phyloP scores from a whole-genome alignment of 306 rosid genomes.

The Quercus glauca region DNA sequence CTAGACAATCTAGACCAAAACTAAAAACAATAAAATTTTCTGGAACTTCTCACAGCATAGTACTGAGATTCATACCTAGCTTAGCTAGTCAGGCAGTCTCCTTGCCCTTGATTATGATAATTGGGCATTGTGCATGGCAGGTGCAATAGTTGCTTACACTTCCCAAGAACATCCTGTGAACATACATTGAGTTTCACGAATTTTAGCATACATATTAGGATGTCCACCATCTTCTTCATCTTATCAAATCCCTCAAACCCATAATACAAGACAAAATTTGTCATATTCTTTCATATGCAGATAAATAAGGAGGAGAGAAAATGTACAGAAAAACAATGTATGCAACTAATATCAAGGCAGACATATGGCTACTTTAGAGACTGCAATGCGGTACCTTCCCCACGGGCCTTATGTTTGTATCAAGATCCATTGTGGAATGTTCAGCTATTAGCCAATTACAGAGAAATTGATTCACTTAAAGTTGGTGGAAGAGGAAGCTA shows the following conservation, averaged over 20 bases:
- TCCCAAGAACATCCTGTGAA: conserved; percentile 85
- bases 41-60: conserved; percentile 16
- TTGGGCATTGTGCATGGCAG: conserved; percentile 71
- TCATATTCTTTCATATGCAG: neutral
- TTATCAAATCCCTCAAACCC: neutral
- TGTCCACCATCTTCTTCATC: neutral
- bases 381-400: neutral
- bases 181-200: neutral
- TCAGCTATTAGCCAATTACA: neutral
- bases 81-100: conserved; percentile 25
- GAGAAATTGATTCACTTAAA: neutral
- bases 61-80: conserved; percentile 35
- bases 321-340: neutral
- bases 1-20: neutral
- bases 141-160: conserved; percentile 89
- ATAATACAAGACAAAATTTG: neutral
- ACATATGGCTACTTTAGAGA: neutral
- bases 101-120: conserved; percentile 63
- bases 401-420: neutral
- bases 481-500: too few species aligned
- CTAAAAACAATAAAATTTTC: neutral
- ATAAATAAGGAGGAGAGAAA: neutral
- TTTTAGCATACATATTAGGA: neutral
- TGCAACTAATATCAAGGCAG: neutral
- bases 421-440: neutral